These are phyloP conservation scores for Halenospora varia DNA, from an alignment of 495 filamentous ascomycete genomes.

Conservation along the genomic window DNA sequence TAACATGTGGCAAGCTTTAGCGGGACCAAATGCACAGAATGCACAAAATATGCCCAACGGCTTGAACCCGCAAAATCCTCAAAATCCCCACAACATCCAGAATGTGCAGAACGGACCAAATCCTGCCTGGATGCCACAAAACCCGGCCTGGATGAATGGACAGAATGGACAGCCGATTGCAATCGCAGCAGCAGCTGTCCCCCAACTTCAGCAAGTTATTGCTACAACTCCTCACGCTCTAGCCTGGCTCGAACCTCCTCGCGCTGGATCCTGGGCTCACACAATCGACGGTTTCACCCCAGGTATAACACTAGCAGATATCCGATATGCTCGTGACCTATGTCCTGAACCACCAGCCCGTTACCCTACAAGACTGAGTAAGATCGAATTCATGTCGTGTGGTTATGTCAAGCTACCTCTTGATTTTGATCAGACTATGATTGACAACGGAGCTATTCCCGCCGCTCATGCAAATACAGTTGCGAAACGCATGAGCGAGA, in stretches of 20 bases:
- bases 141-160: too few species aligned
- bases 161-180: too few species aligned
- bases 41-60: too few species aligned
- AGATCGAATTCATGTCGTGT: constrained; percentile 39
- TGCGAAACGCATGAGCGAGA: constrained; percentile 12
- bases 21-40: too few species aligned
- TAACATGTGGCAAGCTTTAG: too few species aligned
- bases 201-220: constrained; percentile 1
- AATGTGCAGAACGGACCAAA: too few species aligned
- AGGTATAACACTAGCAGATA: constrained; percentile 24
- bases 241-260: constrained; percentile 15
- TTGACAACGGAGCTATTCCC: not conserved
- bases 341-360: constrained; percentile 4
- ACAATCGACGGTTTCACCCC: constrained; percentile 40
- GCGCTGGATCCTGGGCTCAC: constrained; percentile 33
- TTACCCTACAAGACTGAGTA: constrained; percentile 19
- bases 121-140: too few species aligned
- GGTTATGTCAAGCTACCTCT: constrained; percentile 36
- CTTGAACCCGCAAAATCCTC: too few species aligned
- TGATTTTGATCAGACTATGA: constrained; percentile 20
- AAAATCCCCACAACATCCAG: too few species aligned
- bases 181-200: not conserved
- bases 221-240: not conserved
- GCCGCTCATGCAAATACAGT: not conserved
- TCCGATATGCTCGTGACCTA: constrained; percentile 22